A percentile compares a stretch with the other conserved stretches of the same genome.
These are phyloP conservation scores for Phytophthora melonis DNA, from an alignment of 352 stramenopile genomes.

Conservation along the genomic window DNA sequence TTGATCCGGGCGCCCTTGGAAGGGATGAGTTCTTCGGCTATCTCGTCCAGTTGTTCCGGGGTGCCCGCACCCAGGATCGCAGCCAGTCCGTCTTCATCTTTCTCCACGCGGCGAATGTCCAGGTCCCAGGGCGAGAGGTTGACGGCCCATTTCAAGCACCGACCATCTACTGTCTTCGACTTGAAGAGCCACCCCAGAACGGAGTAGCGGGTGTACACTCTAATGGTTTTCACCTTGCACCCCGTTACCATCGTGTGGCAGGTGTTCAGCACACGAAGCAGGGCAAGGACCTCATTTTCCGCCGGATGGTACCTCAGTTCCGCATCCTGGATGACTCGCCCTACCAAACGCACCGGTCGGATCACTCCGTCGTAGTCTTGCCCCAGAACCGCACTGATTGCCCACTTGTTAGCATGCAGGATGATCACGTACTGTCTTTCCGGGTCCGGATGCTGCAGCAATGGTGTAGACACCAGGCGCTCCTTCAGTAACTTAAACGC, in stretches of 20 bases:
- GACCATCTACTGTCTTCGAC: slow-evolving; percentile 2
- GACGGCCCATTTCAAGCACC: too few species aligned
- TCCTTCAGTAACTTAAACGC: slow-evolving; percentile 44
- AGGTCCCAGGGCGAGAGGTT: too few species aligned
- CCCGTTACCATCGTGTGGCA: slow-evolving; percentile 13
- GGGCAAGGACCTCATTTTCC: neutral
- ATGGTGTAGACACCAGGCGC: slow-evolving; percentile 18
- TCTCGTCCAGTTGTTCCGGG: too few species aligned
- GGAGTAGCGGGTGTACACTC: slow-evolving; percentile 11
- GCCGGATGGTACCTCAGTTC: slow-evolving; percentile 8
- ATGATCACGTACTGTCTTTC: slow-evolving; percentile 32
- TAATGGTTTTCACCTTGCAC: neutral
- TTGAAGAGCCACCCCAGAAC: slow-evolving; percentile 12
- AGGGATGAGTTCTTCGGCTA: too few species aligned
- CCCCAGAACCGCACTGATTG: slow-evolving; percentile 31
- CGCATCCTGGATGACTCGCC: slow-evolving; percentile 9
- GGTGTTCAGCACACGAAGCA: slow-evolving; percentile 12
- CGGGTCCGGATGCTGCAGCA: slow-evolving; percentile 25
- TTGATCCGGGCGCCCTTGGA: neutral
- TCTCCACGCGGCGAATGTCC: too few species aligned
- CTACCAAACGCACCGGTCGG: slow-evolving; percentile 32
- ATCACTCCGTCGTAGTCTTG: slow-evolving; percentile 41
- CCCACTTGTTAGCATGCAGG: slow-evolving; percentile 32
- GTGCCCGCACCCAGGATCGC: neutral
- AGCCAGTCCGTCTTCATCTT: slow-evolving; percentile 1